These are phyloP conservation scores for Neurospora africana DNA, from an alignment of 495 filamentous ascomycete species.

Conservation along the genomic window DNA sequence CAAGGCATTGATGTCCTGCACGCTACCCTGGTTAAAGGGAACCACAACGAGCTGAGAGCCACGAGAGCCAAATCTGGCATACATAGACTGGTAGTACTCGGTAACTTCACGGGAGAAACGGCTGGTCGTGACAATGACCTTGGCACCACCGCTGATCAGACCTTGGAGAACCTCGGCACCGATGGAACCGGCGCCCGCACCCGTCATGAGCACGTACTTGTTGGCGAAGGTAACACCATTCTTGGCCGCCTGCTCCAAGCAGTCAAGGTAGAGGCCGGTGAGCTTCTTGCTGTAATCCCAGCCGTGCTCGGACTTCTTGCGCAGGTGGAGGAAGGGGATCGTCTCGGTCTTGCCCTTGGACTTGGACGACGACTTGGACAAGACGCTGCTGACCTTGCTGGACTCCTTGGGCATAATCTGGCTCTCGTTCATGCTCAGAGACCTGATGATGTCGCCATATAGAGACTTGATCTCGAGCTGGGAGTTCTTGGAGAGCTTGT, in stretches of 20 bases:
- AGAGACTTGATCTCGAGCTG: constrained; percentile 90
- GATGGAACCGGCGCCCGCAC: constrained; percentile 94
- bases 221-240: constrained; percentile 82
- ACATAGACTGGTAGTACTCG: constrained; percentile 99
- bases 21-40: constrained; percentile 97
- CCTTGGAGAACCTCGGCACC: constrained; percentile 97
- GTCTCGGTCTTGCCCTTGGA: constrained; percentile 89
- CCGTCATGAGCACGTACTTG: constrained; percentile 97
- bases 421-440: constrained; percentile 90
- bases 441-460: constrained; percentile 87
- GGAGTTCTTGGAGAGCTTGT: constrained; percentile 88
- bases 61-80: constrained; percentile 80
- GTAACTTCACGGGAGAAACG: constrained; percentile 95
- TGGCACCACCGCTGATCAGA: constrained; percentile 89
- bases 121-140: constrained; percentile 91
- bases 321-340: constrained; percentile 94
- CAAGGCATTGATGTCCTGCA: constrained; percentile 90
- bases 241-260: constrained; percentile 77
- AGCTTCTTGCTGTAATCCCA: constrained; percentile 99
- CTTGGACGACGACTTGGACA: constrained; percentile 57
- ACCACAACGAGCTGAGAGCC: constrained; percentile 96
- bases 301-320: constrained; percentile 85
- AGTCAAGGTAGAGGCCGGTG: constrained; percentile 83
- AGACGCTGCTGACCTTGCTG: constrained; percentile 42
- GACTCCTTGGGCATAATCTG: constrained; percentile 88